Base-by-base conservation (phyloP, 148 eudicot genomes). In the Rhododendron griersonianum region DNA sequence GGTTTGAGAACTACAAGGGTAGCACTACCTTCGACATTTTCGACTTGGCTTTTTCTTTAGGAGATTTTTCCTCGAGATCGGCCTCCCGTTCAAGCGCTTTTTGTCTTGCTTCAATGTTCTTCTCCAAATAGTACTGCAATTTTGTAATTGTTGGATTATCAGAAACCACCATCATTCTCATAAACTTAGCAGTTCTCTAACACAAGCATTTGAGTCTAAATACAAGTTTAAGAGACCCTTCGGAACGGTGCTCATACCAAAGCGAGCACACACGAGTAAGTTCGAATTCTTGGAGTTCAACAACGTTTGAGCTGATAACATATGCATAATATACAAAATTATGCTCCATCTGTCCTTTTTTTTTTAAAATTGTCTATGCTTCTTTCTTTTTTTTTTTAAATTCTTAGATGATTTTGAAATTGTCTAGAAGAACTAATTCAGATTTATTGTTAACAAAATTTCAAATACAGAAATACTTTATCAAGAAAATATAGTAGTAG, bases 21-120 rank as follows among this genome's bases (percentile, higher is more conserved):
- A 86, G 57, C 83, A 57, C 84, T 89, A 95, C 99, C 96, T 97
- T 95, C 39, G 98, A 91, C 99, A 95, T 94, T 91, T 97, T 97
- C 78, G 98, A 94, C 90, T 97, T 97, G 83, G 98, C 95, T 92
- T 97, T 97, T 53, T 88, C 92, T 90, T 97, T 97, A 18, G 96
- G 91, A 85, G 96, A 87, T 89, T 93, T 95, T 82, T 95, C 98
- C 61, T 97, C 96, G 4, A 97, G 91, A 85, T 95, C 96, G 77
- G 92, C 98, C 88, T 97, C 99, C 3, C 98, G 92, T 89, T 94
- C 98, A 75, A 95, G 92, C 85, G 90, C 94, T 85, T 91, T 92
- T 77, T 93, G 86, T 85, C 98, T 93, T 69, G 98, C 98, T 41
- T 97, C 98, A 74, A 95, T 91, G 88, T 97, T 97, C 94, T 97